Base-by-base conservation (phyloP, 2,329 filamentous ascomycete genomes). In the Trichoderma guizhouense region DNA sequence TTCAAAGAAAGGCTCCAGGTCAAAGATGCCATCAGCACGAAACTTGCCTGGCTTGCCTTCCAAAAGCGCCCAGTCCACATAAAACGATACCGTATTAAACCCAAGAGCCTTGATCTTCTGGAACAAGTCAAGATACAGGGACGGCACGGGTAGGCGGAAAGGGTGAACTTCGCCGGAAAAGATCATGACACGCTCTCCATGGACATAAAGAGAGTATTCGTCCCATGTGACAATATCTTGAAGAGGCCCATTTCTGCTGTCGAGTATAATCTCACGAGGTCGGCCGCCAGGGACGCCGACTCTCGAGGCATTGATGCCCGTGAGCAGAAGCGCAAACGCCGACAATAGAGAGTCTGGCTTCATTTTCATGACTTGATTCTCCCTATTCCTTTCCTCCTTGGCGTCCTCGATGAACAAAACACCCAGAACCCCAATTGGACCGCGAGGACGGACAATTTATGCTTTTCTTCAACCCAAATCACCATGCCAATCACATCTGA, bases 21-120 rank as follows among this genome's bases (percentile, higher is more conserved):
- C 90, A 76, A 95, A 93, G 18, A 94, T 85, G 0, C 92, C 93
- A 2, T 93, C 89, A 1, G 90, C 91, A 9, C 84, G 84, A 76
- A 93, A 94, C 4, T 89, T 83, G 1, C 92, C 93, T 0, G 85
- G 89, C 72, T 91, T 90, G 3, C 92, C 92, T 79, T 96, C 93
- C 0, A 94, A 80, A 3, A 95, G 82, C 3, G 91, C 92, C 93
- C 93, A 97, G 76, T 94, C 87, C 7, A 91, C 85, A 77, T 95
- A 95, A 79, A 95, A 94, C 0, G 92, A 94, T 1, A 95, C 91
- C 58, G 89, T 87, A 76, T 92, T 95, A 82, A 94, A 95, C 0
- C 93, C 93, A 1, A 94, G 82, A 0, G 92, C 91, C 80, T 92
- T 94, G 79, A 95, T 89, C 81, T 97, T 97, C 77, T 96, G 91